phyloP scores from a whole-genome alignment of 75 land plant genomes.

The Cupressus sempervirens region DNA sequence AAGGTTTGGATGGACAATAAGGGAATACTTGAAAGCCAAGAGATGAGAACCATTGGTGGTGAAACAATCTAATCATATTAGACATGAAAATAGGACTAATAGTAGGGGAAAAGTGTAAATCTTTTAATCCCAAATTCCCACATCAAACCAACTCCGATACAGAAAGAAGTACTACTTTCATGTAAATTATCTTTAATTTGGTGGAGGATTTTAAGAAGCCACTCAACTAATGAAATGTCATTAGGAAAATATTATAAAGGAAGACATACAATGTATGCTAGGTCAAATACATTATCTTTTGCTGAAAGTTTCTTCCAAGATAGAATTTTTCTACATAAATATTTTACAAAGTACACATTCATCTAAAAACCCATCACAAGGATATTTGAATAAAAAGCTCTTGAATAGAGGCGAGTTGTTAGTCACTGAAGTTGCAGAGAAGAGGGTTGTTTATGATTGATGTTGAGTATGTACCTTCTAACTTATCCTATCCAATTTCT shows the following conservation, averaged over 20 bases:
- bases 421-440: neutral
- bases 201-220: neutral
- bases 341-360: too few relatives aligned
- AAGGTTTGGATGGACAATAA: constrained; percentile 15
- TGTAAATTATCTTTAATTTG: neutral
- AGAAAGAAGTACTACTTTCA: neutral
- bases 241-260: too few relatives aligned
- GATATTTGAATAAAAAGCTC: too few relatives aligned
- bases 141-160: neutral
- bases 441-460: neutral
- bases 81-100: neutral
- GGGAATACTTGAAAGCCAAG: constrained; percentile 19
- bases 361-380: too few relatives aligned
- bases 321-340: too few relatives aligned
- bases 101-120: neutral
- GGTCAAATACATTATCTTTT: neutral
- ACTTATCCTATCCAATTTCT: too few relatives aligned
- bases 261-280: too few relatives aligned
- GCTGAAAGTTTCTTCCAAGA: neutral
- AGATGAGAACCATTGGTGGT: neutral
- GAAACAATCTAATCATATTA: neutral
- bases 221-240: too few relatives aligned
- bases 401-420: too few relatives aligned
- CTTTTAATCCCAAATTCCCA: neutral
- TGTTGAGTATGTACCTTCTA: too few relatives aligned